Percentiles rank a stretch among this genome's conserved stretches.
These are phyloP conservation scores for Calocybe indica DNA, from an alignment of 768 basidiomycete species.

Conservation along the genomic window DNA sequence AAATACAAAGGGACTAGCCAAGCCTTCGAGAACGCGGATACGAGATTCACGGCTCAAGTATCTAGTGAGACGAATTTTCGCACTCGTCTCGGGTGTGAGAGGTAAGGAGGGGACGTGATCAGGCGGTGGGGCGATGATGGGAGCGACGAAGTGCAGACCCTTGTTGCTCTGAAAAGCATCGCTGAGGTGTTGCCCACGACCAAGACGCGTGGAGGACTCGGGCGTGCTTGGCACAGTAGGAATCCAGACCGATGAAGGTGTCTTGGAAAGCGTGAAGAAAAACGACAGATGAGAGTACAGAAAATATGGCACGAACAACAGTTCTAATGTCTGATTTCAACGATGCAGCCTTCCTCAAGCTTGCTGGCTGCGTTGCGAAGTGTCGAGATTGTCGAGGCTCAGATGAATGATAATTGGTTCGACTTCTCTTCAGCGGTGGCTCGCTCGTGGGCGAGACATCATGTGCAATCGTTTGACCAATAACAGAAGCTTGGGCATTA, in stretches of 20 bases:
- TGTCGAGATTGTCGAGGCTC: no score
- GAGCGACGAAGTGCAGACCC: constrained; percentile 21
- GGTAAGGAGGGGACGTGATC: constrained; percentile 25
- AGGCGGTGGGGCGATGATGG: constrained; percentile 50
- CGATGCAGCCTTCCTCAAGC: constrained; percentile 7
- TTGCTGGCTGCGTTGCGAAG: constrained; percentile 4
- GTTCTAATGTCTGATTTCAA: constrained; percentile 1
- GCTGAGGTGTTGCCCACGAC: no score
- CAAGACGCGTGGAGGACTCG: not conserved
- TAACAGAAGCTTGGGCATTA: no score
- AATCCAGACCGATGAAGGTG: not conserved
- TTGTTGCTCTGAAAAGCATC: not conserved
- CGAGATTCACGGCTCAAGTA: constrained; percentile 36
- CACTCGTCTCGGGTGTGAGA: constrained; percentile 31
- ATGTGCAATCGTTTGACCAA: no score
- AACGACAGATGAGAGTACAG: not conserved
- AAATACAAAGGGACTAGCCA: no score
- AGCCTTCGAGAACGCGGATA: constrained; percentile 14
- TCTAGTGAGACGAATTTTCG: constrained; percentile 35
- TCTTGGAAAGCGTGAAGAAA: not conserved
- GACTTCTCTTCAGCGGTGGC: no score
- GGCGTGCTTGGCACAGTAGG: constrained; percentile 5
- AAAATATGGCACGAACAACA: not conserved
- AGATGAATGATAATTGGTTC: no score
- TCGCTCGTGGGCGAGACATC: no score